phyloP scores from a whole-genome alignment of 2,329 filamentous ascomycete species.

The Boeremia lycopersici region DNA sequence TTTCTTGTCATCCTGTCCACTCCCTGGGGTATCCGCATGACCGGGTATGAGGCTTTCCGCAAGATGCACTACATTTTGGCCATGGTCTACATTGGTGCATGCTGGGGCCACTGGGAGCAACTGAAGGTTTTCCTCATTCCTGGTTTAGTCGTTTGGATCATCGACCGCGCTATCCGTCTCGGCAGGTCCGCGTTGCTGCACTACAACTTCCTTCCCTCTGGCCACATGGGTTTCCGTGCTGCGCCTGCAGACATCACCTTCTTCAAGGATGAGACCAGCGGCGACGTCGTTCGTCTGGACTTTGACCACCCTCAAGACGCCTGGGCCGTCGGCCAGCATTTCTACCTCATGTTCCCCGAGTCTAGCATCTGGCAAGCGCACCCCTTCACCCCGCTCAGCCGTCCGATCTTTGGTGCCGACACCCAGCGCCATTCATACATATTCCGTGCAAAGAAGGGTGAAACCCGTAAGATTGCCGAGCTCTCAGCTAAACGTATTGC shows the following conservation, averaged over 20 bases:
- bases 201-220: conserved; percentile 45
- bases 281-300: conserved; percentile 65
- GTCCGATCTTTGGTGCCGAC: conserved; percentile 31
- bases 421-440: conserved; percentile 42
- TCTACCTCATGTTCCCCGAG: conserved; percentile 71
- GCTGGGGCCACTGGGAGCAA: conserved; percentile 75
- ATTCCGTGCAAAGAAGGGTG: conserved; percentile 43
- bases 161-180: conserved; percentile 67
- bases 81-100: conserved; percentile 75
- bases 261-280: conserved; percentile 52
- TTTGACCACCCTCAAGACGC: conserved; percentile 65
- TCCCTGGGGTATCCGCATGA: conserved; percentile 64
- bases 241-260: conserved; percentile 36
- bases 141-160: conserved; percentile 66
- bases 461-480: conserved; percentile 42
- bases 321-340: conserved; percentile 73
- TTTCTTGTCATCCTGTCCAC: conserved; percentile 67
- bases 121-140: conserved; percentile 54
- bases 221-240: conserved; percentile 40
- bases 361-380: conserved; percentile 74
- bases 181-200: conserved; percentile 66
- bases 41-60: conserved; percentile 79
- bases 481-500: conserved; percentile 36
- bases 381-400: conserved; percentile 60
- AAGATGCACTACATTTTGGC: conserved; percentile 76